Evolutionary conservation across 441 rosid genomes (phyloP), one percentile per base, ranked within the genome.

Genomic region (Monsonia emarginata): DNA sequence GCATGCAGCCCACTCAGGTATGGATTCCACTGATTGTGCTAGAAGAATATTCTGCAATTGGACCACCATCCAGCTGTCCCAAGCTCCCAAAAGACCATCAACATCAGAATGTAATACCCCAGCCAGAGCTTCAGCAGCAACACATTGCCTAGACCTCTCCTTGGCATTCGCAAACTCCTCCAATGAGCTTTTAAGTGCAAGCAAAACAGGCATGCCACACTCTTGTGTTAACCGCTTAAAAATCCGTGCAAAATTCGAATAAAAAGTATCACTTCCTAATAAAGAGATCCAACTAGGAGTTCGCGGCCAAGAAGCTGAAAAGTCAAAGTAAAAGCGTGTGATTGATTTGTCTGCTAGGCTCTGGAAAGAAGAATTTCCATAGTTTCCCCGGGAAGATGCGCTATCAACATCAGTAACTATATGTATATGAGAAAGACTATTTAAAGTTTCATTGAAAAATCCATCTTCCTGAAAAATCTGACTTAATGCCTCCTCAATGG

Each of bases 231-330:
- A 76, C 36, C 98, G 89, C 90, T 95, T 95, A 75, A 95, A 95
- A 76, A 91, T 90, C 61, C 94, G 82, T 27, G 99, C 98, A 84
- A 91, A 89, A 78, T 85, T 86, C 66, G 99, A 78, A 83, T 91
- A 90, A 75, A 95, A 95, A 13, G 90, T 95, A 77, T 90, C 93
- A 79, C 75, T 84, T 78, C 98, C 99, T 76, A 91, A 71, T 76
- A 95, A 76, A 77, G 99, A 91, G 48, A 90, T 90, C 98, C 99
- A 95, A 76, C 91, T 88, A 66, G 99, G 99, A 69, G 99, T 95
- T 42, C 95, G 95, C 65, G 99, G 99, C 99, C 99, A 95, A 13
- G 99, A 87, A 63, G 99, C 86, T 61, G 98, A 88, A 79, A 95
- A 95, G 73, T 95, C 97, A 31, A 95, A 95, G 80, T 87, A 95